Percentiles rank a stretch among this genome's conserved stretches.
Conservation (phyloP, 345 rosid species). For the Syzygium aromaticum region DNA sequence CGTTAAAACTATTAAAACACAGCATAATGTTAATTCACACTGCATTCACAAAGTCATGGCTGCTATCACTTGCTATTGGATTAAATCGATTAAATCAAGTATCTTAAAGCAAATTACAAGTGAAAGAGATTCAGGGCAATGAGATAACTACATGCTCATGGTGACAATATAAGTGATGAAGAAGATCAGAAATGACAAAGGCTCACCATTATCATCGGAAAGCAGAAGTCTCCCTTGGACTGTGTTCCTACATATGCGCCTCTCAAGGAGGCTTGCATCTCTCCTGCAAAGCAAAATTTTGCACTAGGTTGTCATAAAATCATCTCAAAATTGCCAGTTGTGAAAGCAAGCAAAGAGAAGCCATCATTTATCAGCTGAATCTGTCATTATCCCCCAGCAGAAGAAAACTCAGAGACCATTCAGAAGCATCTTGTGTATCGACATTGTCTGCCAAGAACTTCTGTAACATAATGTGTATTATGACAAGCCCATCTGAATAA, state of each 20-base stretch:
- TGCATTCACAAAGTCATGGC: background rate
- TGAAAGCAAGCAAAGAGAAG: background rate
- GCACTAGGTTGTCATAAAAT: background rate
- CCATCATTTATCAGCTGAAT: background rate
- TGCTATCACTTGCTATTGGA: background rate
- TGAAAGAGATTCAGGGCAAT: background rate
- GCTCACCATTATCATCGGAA: constrained; percentile 75
- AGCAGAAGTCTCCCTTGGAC: constrained; percentile 77
- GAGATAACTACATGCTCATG: background rate
- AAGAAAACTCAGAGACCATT: background rate
- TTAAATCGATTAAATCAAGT: background rate
- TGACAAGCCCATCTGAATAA: background rate
- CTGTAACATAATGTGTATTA: background rate
- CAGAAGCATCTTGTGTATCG: background rate
- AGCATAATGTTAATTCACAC: background rate
- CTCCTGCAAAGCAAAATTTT: constrained; percentile 30
- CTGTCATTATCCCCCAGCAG: background rate
- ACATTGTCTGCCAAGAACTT: background rate
- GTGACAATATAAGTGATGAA: background rate
- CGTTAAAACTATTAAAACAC: background rate
- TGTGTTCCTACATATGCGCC: constrained; percentile 55
- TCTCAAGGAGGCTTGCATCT: constrained; percentile 37
- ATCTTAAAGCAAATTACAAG: background rate
- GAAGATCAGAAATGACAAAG: background rate
- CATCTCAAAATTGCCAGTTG: background rate